Percentiles rank a stretch among this genome's conserved stretches.
Evolutionary conservation across 169 alveolate genomes (phyloP).

Genomic region (Toxoplasma gondii): DNA sequence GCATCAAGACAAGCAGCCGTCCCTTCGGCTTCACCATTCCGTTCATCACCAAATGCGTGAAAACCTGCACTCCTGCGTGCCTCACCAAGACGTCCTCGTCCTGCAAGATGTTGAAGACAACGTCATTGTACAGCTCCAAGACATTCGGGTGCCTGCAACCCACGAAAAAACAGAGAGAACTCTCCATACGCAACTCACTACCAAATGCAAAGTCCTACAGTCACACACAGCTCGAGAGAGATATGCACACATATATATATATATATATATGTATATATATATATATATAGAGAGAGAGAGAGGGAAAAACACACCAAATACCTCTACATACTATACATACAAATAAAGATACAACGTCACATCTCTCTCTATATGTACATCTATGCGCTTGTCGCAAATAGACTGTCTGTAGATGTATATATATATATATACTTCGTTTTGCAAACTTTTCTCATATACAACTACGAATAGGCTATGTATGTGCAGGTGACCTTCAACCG

Average conservation of each 20-base stretch:
- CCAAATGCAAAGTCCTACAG: background rate
- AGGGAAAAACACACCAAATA: background rate
- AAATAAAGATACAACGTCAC: background rate
- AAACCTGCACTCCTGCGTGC: conserved; percentile 47
- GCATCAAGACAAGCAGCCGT: conserved; percentile 43
- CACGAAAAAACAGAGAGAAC: background rate
- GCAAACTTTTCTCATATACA: too few relatives aligned
- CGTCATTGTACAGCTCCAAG: conserved; percentile 47
- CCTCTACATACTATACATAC: background rate
- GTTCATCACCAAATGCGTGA: conserved; percentile 41
- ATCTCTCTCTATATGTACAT: too few relatives aligned
- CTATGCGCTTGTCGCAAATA: too few relatives aligned
- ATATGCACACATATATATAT: background rate
- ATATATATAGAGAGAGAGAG: background rate
- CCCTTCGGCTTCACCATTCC: conserved; percentile 54
- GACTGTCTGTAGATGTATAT: too few relatives aligned
- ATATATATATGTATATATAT: background rate
- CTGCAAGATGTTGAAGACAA: conserved; percentile 9
- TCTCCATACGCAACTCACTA: background rate
- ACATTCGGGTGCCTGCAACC: conserved; percentile 53
- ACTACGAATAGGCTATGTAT: too few relatives aligned
- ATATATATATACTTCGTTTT: too few relatives aligned
- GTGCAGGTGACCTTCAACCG: too few relatives aligned
- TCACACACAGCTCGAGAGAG: background rate
- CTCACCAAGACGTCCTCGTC: conserved; percentile 4